These are phyloP conservation scores for Hypoxylon intermedium DNA, from an alignment of 495 filamentous ascomycete genomes.

Conservation along the genomic window DNA sequence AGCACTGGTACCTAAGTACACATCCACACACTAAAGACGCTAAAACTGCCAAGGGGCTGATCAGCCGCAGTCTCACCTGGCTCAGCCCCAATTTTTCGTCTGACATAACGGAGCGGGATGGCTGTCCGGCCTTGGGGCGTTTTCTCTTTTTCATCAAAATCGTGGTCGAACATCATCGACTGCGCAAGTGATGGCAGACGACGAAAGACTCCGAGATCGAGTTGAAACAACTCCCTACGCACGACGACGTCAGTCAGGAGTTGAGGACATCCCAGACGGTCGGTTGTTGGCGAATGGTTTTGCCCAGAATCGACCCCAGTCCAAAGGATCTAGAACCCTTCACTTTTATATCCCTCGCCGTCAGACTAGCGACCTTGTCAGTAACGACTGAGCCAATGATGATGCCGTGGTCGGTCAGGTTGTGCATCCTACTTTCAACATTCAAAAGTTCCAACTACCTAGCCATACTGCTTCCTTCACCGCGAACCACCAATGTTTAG, in stretches of 20 bases:
- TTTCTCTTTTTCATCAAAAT: conserved; percentile 13
- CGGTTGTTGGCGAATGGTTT: neutral
- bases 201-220: conserved; percentile 1
- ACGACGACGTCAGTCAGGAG: conserved; percentile 4
- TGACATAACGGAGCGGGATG: conserved; percentile 22
- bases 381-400: conserved; percentile 27
- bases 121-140: neutral
- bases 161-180: conserved; percentile 10
- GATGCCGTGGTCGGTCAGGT: conserved; percentile 2
- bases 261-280: neutral
- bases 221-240: conserved; percentile 6
- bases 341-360: conserved; percentile 11
- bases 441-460: conserved; percentile 21
- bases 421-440: conserved; percentile 30
- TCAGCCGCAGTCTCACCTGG: no score
- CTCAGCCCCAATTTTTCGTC: conserved; percentile 36
- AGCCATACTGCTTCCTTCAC: conserved; percentile 7
- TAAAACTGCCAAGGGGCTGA: conserved; percentile 11
- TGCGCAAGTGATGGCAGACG: neutral
- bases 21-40: conserved; percentile 1
- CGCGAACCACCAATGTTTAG: conserved; percentile 4
- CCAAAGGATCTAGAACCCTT: conserved; percentile 40
- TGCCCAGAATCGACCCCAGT: conserved; percentile 17
- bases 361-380: conserved; percentile 27
- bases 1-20: no score